Base-by-base conservation (phyloP, 2,329 filamentous ascomycete species). In the Fusarium neocosmosporiellum region DNA sequence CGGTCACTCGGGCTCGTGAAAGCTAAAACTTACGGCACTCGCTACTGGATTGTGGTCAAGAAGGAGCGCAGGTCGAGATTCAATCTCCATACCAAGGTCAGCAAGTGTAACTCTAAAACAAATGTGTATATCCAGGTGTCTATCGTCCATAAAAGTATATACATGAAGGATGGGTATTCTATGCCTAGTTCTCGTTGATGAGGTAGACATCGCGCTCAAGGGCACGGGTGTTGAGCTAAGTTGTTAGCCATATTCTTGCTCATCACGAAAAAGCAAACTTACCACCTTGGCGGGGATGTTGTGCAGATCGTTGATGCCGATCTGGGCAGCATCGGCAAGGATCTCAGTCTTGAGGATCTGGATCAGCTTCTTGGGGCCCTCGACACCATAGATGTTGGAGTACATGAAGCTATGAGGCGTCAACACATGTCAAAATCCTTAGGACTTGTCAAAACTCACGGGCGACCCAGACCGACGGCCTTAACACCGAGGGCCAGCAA, bases 341-440 rank as follows among this genome's bases (percentile, higher is more conserved):
- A 87, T 81, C 79, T 88, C 86, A 41, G 82, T 80, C 81, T 86
- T 87, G 67, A 88, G 78, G 22, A 88, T 83, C 59, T 84, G 76
- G 60, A 87, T 84, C 7, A 81, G 81, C 78, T 83, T 84, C 63
- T 78, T 79, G 4, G 88, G 86, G 24, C 87, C 87, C 24, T 83
- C 81, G 6, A 81, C 78, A 4, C 87, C 87, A 71, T 86, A 88
- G 39, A 84, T 77, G 71, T 88, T 87, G 57, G 85, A 82, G 75
- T 83, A 88, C 84, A 88, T 86, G 74, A 86, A 82, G 1, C 77
- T 77, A 4, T 0, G 16, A 14, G 0, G 11, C 4, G 20, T 71
- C 13, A 66, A 48, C 5, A 29, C 9, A 1, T 2, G 13, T n/a
- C 10, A 11, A 2, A 18, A 9, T 3, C 11, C 2, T 3, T 18